These are phyloP conservation scores for Aspergillus tanneri DNA, from an alignment of 2,329 filamentous ascomycete genomes.

Conservation along the genomic window DNA sequence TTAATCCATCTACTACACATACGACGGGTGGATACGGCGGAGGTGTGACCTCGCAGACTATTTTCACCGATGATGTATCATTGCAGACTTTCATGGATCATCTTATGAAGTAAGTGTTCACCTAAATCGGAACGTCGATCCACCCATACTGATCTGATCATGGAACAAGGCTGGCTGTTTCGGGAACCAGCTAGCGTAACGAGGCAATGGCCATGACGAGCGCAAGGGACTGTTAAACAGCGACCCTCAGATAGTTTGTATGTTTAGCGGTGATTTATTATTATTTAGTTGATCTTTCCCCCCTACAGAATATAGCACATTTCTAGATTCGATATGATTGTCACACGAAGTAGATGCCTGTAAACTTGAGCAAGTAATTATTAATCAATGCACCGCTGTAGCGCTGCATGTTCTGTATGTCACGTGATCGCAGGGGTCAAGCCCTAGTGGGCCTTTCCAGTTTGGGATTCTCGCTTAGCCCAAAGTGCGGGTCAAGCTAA, in stretches of 20 bases:
- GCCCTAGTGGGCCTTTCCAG: conserved; percentile 25
- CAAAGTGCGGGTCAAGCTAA: conserved; percentile 25
- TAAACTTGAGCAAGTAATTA: too few species aligned
- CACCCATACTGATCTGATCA: conserved; percentile 28
- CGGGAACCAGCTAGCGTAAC: conserved; percentile 48
- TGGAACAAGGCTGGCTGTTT: conserved; percentile 51
- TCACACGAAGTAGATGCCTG: background rate
- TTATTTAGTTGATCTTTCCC: conserved; percentile 26
- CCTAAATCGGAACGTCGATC: too few species aligned
- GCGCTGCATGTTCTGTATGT: conserved; percentile 1
- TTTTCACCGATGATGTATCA: conserved; percentile 98
- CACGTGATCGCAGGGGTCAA: conserved; percentile 23
- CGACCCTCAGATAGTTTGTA: conserved; percentile 39
- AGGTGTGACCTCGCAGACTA: conserved; percentile 88
- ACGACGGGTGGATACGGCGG: conserved; percentile 90
- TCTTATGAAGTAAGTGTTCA: conserved; percentile 82
- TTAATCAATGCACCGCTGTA: too few species aligned
- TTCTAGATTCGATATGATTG: conserved; percentile 27
- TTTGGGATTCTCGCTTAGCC: conserved; percentile 33
- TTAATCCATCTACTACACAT: conserved; percentile 96
- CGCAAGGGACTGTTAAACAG: conserved; percentile 34
- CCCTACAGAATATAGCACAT: conserved; percentile 29
- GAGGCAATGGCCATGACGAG: conserved; percentile 33
- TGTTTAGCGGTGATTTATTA: conserved; percentile 43
- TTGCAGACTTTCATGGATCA: conserved; percentile 99